Evolutionary conservation across 495 filamentous ascomycete genomes (phyloP), one percentile per base, ranked within the genome.

Genomic region (Xylaria bambusicola): DNA sequence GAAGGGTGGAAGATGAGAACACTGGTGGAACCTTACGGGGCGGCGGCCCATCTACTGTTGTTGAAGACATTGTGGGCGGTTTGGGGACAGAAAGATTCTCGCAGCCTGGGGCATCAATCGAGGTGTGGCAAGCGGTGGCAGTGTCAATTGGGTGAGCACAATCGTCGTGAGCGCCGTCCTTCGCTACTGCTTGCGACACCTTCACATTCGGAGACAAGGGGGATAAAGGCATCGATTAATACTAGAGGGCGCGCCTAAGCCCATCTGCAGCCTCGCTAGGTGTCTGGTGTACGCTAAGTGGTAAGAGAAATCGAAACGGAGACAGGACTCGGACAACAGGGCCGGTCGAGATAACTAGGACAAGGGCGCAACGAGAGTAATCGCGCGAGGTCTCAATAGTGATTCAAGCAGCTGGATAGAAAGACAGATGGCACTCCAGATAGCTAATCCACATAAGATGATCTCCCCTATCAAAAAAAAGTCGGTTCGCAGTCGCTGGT

Each of bases 151-250:
- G 12, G 35, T 21, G 66, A 1, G 67, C 26, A 38, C 74, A 77
- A 8, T 75, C 74, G 12, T 70, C 56, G 57, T 73, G 74, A 9
- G 64, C 63, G 49, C 74, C 65, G 64, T 79, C 77, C 21, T 67
- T 62, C 21, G 52, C 45, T 17, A 56, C 57, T 12, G 64, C 56
- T 10, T 74, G 72, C 45, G 64, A 53, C 44, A 72, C 70, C 48
- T 76, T 67, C 7, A 73, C 61, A 45, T 73, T 73, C 21, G 70
- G 65, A 13, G 74, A 74, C 55, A 74, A 66, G 6, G 67, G 56
- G 42, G 71, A 61, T 40, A 76, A 63, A 68, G 77, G 73, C 75
- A 77, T 78, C 40, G 56, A 47, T n/a, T n/a, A n/a, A n/a, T 9
- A 57, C 42, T 36, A 36, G 40, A 29, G 1, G 40, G 33, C 46